These are phyloP conservation scores for Musa troglodytarum DNA, from an alignment of 176 grass and related monocot genomes.

Conservation along the genomic window DNA sequence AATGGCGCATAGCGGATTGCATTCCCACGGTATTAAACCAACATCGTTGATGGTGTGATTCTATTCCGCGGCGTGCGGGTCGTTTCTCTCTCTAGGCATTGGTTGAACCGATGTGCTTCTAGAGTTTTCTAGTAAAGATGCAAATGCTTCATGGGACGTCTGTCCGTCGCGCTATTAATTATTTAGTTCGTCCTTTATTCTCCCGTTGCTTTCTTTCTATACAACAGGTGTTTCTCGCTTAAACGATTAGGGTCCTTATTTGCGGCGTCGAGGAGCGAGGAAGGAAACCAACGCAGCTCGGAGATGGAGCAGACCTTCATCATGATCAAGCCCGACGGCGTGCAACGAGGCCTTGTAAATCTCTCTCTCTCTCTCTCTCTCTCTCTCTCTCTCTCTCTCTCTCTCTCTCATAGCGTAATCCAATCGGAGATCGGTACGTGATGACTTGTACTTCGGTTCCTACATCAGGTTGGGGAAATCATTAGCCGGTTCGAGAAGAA, in stretches of 20 bases:
- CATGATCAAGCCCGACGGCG: conserved; percentile 78
- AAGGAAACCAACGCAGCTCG: background rate
- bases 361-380: background rate
- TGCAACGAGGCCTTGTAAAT: conserved; percentile 57
- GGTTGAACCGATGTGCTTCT: too few species aligned
- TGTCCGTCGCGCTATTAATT: background rate
- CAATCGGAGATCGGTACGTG: background rate
- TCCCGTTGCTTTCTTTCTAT: background rate
- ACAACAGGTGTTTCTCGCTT: background rate
- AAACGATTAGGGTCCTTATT: background rate
- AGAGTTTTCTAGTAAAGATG: too few species aligned
- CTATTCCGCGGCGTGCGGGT: too few species aligned
- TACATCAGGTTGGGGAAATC: conserved; percentile 70
- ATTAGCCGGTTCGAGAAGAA: conserved; percentile 94
- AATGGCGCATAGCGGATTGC: too few species aligned
- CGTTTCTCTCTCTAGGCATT: too few species aligned
- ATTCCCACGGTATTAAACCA: too few species aligned
- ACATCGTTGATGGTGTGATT: too few species aligned
- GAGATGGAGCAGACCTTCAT: conserved; percentile 57
- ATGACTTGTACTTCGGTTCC: background rate
- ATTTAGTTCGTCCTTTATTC: background rate
- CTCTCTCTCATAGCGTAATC: background rate
- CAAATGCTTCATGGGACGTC: too few species aligned
- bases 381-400: background rate
- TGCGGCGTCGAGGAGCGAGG: background rate